A percentile compares a stretch with the other conserved stretches of the same genome.
These are phyloP conservation scores for Thraustotheca clavata DNA, from an alignment of 352 stramenopile species.

Conservation along the genomic window DNA sequence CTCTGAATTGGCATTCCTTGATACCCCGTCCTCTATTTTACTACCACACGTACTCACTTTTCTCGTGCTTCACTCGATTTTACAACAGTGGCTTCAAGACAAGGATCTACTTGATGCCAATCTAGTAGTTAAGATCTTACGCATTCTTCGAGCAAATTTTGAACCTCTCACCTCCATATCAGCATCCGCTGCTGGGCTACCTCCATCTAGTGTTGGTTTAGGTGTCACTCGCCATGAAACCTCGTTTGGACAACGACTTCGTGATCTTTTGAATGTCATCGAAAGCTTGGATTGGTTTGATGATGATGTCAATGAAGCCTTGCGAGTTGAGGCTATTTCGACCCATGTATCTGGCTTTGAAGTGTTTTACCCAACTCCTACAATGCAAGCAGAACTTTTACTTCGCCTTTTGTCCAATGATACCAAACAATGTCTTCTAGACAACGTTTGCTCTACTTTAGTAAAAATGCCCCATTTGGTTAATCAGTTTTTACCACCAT, in stretches of 20 bases:
- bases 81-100: not conserved
- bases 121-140: not conserved
- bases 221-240: not conserved
- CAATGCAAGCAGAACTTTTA: not conserved
- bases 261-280: not conserved
- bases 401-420: not conserved
- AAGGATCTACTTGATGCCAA: not conserved
- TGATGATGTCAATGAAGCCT: not conserved
- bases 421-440: not conserved
- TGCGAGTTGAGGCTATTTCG: conserved; percentile 1
- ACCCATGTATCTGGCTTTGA: conserved; percentile 4
- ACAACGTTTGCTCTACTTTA: not conserved
- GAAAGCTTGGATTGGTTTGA: conserved; percentile 5
- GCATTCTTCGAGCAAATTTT: conserved; percentile 12
- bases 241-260: conserved; percentile 11
- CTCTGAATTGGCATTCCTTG: not conserved
- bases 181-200: not conserved
- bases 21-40: not conserved
- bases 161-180: not conserved
- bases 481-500: not conserved
- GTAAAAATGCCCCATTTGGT: not conserved
- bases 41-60: conserved; percentile 15
- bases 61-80: conserved; percentile 10
- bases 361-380: conserved; percentile 9
- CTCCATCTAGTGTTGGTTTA: conserved; percentile 1